Conservation (phyloP, 768 basidiomycete species). For the Polyporus arcularius region DNA sequence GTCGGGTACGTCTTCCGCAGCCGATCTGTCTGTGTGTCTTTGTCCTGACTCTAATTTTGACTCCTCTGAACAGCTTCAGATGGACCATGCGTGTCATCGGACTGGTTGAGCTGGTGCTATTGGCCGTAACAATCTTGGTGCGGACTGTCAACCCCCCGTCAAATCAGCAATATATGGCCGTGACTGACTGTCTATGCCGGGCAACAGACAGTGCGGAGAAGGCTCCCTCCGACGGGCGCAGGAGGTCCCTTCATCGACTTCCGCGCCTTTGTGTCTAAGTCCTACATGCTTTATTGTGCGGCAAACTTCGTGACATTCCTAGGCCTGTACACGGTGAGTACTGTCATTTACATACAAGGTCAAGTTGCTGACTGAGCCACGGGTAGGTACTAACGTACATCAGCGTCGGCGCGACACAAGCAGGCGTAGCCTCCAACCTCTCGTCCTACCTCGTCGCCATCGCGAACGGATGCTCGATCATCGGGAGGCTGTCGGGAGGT, state of each 20-base stretch:
- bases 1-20: slow-evolving; percentile 43
- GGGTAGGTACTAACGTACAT: too few relatives aligned
- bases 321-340: too few relatives aligned
- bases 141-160: too few relatives aligned
- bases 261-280: slow-evolving; percentile 49
- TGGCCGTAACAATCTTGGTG: slow-evolving; percentile 23
- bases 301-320: slow-evolving; percentile 40
- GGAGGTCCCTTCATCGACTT: slow-evolving; percentile 61
- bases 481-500: slow-evolving; percentile 50
- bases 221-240: slow-evolving; percentile 52
- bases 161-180: too few relatives aligned
- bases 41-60: not conserved
- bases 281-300: slow-evolving; percentile 57
- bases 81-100: slow-evolving; percentile 76
- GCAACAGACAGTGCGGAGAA: slow-evolving; percentile 22
- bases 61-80: slow-evolving; percentile 47
- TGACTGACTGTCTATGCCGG: too few relatives aligned
- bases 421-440: slow-evolving; percentile 41
- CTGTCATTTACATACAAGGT: too few relatives aligned
- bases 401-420: slow-evolving; percentile 33
- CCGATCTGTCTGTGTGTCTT: too few relatives aligned
- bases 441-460: slow-evolving; percentile 66
- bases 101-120: slow-evolving; percentile 53
- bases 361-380: too few relatives aligned
- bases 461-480: slow-evolving; percentile 61